These are phyloP conservation scores for Plantago elongata DNA, from an alignment of 257 asterid genomes.

Conservation along the genomic window DNA sequence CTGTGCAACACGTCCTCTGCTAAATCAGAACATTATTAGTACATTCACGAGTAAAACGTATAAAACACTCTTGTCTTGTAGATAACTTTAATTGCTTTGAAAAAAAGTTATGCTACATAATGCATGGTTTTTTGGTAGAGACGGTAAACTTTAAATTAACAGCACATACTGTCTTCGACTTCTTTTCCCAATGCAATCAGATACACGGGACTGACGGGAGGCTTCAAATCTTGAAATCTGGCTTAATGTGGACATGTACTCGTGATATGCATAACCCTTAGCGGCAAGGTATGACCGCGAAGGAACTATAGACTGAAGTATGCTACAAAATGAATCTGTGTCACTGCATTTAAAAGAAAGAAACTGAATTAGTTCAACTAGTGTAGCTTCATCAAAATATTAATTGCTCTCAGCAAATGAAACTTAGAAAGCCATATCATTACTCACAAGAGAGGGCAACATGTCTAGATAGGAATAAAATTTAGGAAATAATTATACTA, in stretches of 20 bases:
- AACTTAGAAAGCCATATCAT: neutral
- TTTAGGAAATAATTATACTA: no score
- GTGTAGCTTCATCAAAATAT: neutral
- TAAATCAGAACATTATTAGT: slow-evolving; percentile 14
- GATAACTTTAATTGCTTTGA: no score
- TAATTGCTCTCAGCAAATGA: neutral
- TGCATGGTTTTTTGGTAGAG: neutral
- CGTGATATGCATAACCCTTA: slow-evolving; percentile 64
- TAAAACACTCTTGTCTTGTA: slow-evolving; percentile 3
- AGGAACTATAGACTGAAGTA: slow-evolving; percentile 59
- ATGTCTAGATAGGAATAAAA: no score
- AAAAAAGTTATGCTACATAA: no score
- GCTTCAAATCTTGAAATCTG: slow-evolving; percentile 76
- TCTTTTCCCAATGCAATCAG: slow-evolving; percentile 33
- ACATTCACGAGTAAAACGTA: no score
- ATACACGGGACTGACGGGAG: slow-evolving; percentile 41
- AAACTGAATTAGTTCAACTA: slow-evolving; percentile 10
- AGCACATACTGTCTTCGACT: slow-evolving; percentile 57
- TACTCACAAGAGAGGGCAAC: neutral
- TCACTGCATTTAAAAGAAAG: slow-evolving; percentile 38
- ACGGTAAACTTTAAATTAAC: slow-evolving; percentile 10
- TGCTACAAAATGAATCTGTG: slow-evolving; percentile 29
- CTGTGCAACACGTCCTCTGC: slow-evolving; percentile 55
- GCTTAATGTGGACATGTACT: slow-evolving; percentile 72
- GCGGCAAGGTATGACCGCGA: slow-evolving; percentile 50